Base-by-base conservation (phyloP, 2,329 filamentous ascomycete genomes). In the Curvularia sp. region DNA sequence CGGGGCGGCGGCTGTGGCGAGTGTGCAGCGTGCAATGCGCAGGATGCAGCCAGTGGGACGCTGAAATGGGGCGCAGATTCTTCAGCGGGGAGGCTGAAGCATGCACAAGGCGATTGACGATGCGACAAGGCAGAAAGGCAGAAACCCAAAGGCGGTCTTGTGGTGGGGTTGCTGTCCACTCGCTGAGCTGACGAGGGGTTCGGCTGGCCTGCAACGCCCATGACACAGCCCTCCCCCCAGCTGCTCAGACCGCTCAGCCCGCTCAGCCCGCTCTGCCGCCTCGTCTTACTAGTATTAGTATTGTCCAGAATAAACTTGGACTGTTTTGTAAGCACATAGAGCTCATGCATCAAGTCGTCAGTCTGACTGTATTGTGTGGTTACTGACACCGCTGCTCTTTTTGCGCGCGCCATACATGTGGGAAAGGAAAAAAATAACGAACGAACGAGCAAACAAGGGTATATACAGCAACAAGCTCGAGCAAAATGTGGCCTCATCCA, bases 1-100 rank as follows among this genome's bases (percentile, higher is more conserved):
- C 61, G 59, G 57, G 55, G 59, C 55, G 66, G 67, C 64, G 58
- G 61, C 62, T 63, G 60, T 63, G 52, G 62, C 66, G 61, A 64
- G 58, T 55, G 44, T 33, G 44, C 30, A 48, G 44, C 9, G 51
- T 8, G 30, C 30, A 31, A 31, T 31, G 30, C 30, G 33, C 33
- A 63, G 58, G 53, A n/a, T 33, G 44, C 30, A 48, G 44, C n/a
- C 51, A 58, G 61, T 60, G 46, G 54, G 54, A 50, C 55, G 46
- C 58, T 57, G 56, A 55, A 53, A 31, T 30, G 46, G 51, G 43
- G 58, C 49, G 61, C 62, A 64, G 57, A 56, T 22, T 64, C 64
- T 63, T 66, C 58, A 61, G 58, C 53, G 55, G 58, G 39, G 52
- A 58, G 42, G 42, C 31, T 58, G 24, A 42, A 61, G 61, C 33